Conservation (phyloP, 352 stramenopile genomes). For the Saprolegnia parasitica region DNA sequence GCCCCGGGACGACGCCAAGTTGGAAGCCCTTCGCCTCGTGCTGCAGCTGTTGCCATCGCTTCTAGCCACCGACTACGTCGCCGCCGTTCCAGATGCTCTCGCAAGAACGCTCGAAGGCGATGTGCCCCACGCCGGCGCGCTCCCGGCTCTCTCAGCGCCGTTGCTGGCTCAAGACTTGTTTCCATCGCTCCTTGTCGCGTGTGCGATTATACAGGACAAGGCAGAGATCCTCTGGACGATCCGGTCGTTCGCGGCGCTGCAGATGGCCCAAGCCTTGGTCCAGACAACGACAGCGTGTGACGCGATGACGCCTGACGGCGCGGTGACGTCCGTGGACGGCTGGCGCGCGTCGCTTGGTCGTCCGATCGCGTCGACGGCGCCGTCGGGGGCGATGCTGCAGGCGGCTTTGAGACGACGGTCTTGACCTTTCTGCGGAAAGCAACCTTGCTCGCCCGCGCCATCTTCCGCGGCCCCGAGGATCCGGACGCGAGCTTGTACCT, state of each 20-base stretch:
- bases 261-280: slow-evolving; percentile 73
- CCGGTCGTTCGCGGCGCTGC: slow-evolving; percentile 63
- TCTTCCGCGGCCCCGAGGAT: slow-evolving; percentile 74
- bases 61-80: slow-evolving; percentile 29
- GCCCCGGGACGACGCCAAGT: slow-evolving; percentile 70
- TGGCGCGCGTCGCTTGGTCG: slow-evolving; percentile 12
- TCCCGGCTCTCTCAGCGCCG: slow-evolving; percentile 50
- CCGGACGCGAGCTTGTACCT: slow-evolving; percentile 67
- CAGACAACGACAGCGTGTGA: slow-evolving; percentile 44
- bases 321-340: slow-evolving; percentile 14
- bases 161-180: slow-evolving; percentile 71
- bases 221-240: slow-evolving; percentile 75
- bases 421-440: slow-evolving; percentile 72
- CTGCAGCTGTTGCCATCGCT: slow-evolving; percentile 52
- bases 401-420: slow-evolving; percentile 73
- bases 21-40: slow-evolving; percentile 63
- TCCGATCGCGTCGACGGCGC: slow-evolving; percentile 26
- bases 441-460: slow-evolving; percentile 63
- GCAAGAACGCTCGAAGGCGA: background rate
- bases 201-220: slow-evolving; percentile 69
- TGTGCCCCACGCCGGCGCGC: slow-evolving; percentile 34
- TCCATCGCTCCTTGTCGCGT: slow-evolving; percentile 67
- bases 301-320: background rate
- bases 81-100: background rate
- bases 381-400: slow-evolving; percentile 51